Evolutionary conservation across 768 basidiomycete genomes (phyloP).

Genomic region (Podaxis sp.): DNA sequence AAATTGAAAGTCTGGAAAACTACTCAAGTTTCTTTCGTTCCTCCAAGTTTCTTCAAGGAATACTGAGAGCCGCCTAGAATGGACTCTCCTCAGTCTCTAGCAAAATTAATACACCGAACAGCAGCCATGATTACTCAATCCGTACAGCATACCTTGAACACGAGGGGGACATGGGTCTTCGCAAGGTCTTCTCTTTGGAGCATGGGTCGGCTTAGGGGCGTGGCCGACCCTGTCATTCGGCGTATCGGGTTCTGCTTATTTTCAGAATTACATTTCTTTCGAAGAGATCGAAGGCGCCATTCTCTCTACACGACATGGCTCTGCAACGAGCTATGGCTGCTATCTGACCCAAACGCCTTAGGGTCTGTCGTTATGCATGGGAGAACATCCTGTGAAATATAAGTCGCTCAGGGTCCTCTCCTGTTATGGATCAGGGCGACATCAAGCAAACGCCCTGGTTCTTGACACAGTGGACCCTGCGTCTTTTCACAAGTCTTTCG

Average conservation of each 20-base stretch:
- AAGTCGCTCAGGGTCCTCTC: background rate
- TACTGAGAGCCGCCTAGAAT: background rate
- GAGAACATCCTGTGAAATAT: background rate
- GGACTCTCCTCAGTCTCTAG: background rate
- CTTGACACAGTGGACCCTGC: background rate
- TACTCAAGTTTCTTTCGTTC: background rate
- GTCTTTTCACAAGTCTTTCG: background rate
- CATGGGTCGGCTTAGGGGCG: background rate
- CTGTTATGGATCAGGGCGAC: background rate
- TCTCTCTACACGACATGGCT: background rate
- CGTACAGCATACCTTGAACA: background rate
- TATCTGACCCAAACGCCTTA: background rate
- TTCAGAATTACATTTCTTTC: background rate
- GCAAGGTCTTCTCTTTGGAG: background rate
- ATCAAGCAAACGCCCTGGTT: background rate
- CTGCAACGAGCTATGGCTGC: background rate
- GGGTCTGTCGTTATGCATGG: background rate
- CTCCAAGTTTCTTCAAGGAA: background rate
- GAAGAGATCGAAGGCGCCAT: background rate
- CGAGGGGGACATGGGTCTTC: slow-evolving; percentile 14
- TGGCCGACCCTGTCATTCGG: slow-evolving; percentile 9
- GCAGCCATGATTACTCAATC: slow-evolving; percentile 9
- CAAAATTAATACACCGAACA: background rate
- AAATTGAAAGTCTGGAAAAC: background rate
- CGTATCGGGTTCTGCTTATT: background rate